Conservation (phyloP, 768 basidiomycete genomes). For the Filobasidium floriforme region DNA sequence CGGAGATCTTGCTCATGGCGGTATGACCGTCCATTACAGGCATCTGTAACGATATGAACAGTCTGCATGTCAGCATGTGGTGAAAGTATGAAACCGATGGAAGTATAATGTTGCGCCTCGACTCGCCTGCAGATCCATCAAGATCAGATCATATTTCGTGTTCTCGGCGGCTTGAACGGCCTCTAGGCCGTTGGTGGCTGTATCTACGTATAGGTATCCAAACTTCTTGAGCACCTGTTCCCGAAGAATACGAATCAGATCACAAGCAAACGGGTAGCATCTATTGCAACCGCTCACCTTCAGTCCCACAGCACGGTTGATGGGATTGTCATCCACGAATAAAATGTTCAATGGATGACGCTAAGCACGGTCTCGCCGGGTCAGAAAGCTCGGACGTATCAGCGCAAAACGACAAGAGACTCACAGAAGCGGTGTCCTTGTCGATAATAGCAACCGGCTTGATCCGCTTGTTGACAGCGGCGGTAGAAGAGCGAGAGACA, state of each 20-base stretch:
- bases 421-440: conserved; percentile 23
- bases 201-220: conserved; percentile 33
- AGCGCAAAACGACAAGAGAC: neutral
- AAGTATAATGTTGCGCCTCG: neutral
- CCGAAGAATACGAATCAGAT: too few relatives aligned
- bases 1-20: conserved; percentile 25
- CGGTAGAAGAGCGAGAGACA: neutral
- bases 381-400: neutral
- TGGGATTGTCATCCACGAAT: conserved; percentile 36
- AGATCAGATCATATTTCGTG: conserved; percentile 35
- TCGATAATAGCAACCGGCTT: conserved; percentile 16
- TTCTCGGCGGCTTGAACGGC: conserved; percentile 36
- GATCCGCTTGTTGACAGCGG: conserved; percentile 8
- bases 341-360: conserved; percentile 31
- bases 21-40: conserved; percentile 33
- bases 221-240: conserved; percentile 33
- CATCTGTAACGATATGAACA: conserved; percentile 26
- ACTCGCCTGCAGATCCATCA: conserved; percentile 33
- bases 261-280: neutral
- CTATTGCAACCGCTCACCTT: neutral
- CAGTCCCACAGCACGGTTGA: conserved; percentile 32
- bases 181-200: conserved; percentile 36
- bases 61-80: neutral
- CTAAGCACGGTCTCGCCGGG: neutral
- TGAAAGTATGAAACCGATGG: neutral